These are phyloP conservation scores for Nakaseomyces glabratus DNA, from an alignment of 1,139 yeast genomes.

Conservation along the genomic window DNA sequence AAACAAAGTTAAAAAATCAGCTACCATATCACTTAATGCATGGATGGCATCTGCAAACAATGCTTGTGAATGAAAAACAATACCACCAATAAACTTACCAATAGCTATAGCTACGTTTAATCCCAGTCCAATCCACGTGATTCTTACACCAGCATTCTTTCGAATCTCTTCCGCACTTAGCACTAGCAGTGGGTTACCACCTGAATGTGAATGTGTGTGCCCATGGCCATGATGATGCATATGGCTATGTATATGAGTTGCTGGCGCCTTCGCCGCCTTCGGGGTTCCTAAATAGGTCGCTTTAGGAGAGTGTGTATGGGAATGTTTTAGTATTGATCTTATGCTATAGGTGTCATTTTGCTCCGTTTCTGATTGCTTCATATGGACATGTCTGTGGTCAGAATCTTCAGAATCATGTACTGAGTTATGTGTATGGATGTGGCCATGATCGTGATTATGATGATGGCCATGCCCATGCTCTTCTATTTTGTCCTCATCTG, in stretches of 20 bases:
- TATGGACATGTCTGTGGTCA: conserved; percentile 33
- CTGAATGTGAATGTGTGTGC: conserved; percentile 32
- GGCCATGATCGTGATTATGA: conserved; percentile 4
- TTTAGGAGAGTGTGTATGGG: conserved; percentile 8
- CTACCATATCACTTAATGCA: conserved; percentile 82
- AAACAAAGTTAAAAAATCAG: conserved; percentile 80
- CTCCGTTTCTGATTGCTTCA: conserved; percentile 34
- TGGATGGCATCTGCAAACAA: conserved; percentile 89
- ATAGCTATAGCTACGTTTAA: conserved; percentile 87
- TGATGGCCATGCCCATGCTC: background rate
- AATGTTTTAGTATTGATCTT: conserved; percentile 11
- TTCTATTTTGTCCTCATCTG: no score
- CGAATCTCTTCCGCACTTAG: conserved; percentile 35
- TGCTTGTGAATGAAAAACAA: conserved; percentile 88
- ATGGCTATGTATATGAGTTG: conserved; percentile 9
- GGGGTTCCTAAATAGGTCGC: conserved; percentile 4
- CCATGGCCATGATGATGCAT: conserved; percentile 31
- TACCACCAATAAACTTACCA: conserved; percentile 81
- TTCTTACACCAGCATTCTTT: conserved; percentile 78
- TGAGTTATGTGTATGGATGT: background rate
- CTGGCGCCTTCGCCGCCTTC: background rate
- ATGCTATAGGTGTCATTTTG: conserved; percentile 28
- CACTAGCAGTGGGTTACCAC: conserved; percentile 29
- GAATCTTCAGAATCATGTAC: background rate
- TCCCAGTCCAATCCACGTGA: conserved; percentile 83